Percentiles rank a stretch among this genome's conserved stretches.
phyloP scores from a whole-genome alignment of 1,284 basidiomycete genomes.

The Rhodotorula sp. region DNA sequence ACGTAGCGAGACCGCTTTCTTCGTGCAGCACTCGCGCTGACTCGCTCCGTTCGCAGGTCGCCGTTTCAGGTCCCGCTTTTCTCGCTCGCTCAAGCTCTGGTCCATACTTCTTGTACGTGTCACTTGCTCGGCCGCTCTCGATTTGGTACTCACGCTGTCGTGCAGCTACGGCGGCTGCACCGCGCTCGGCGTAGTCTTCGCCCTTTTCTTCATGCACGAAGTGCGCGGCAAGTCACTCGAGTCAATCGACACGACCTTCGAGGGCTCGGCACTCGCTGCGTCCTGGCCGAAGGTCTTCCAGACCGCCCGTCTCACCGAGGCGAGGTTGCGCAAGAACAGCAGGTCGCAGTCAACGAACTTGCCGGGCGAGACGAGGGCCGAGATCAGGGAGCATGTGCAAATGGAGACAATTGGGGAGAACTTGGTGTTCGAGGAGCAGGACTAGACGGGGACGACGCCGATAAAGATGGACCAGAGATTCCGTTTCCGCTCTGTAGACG shows the following conservation, averaged over 20 bases:
- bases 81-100: constrained; percentile 52
- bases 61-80: constrained; percentile 48
- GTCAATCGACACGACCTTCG: constrained; percentile 32
- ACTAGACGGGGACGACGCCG: background rate
- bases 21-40: background rate
- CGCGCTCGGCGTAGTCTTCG: constrained; percentile 21
- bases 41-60: background rate
- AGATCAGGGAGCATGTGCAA: constrained; percentile 9
- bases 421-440: background rate
- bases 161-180: constrained; percentile 24
- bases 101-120: constrained; percentile 12
- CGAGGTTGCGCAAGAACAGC: constrained; percentile 13
- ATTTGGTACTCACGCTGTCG: too few species aligned
- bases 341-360: constrained; percentile 11
- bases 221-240: constrained; percentile 22
- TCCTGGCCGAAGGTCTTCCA: constrained; percentile 7
- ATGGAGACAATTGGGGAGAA: constrained; percentile 14
- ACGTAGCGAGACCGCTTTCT: constrained; percentile 48
- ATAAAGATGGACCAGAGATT: too few species aligned
- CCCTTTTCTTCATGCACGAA: constrained; percentile 26
- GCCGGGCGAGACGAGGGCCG: constrained; percentile 20
- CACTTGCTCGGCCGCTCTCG: background rate
- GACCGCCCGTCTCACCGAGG: constrained; percentile 3
- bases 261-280: constrained; percentile 15
- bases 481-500: too few species aligned